Evolutionary conservation across 2,329 filamentous ascomycete species (phyloP), one percentile per base, ranked within the genome.

Genomic region (Rhytidhysteron rufulum): DNA sequence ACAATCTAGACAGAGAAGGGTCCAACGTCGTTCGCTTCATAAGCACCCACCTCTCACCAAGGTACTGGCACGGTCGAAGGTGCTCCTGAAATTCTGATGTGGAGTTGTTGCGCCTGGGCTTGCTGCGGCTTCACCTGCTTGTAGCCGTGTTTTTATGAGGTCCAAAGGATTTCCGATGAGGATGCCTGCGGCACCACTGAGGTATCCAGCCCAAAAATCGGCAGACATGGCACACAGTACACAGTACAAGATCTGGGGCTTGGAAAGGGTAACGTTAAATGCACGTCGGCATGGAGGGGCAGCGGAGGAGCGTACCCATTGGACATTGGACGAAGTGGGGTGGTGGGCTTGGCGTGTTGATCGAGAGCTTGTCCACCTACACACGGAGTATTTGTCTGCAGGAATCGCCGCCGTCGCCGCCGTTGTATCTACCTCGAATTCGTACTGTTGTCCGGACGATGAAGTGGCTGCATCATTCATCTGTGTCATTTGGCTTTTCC

Each of bases 161-260:
- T 90, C 85, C 4, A 96, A 73, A 3, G 89, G 88, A 55, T 95
- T 95, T 47, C 91, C 89, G 45, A 95, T 85, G 34, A 95, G 70
- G 54, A 96, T 96, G 33, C 88, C 87, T 35, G 84, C 75, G 42
- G 86, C 88, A 39, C 91, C 91, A 59, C 86, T 91, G 45, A 93
- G 69, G 66, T 95, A 96, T 57, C 90, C 89, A 42, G 90, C 87
- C 86, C 87, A 95, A 66, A 96, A 96, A 62, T 95, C 90, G 52
- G 88, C 80, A 37, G 86, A 87, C 86, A 93, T 91, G 40, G 18
- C 39, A 31, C 31, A 19, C n/a, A n/a, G n/a, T n/a, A n/a, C n/a
- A n/a, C n/a, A n/a, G n/a, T n/a, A n/a, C n/a, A n/a, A n/a, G n/a
- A n/a, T n/a, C n/a, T n/a, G n/a, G n/a, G n/a, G n/a, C n/a, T n/a